Conservation (phyloP, 257 asterid species). For the Primulina tabacum region DNA sequence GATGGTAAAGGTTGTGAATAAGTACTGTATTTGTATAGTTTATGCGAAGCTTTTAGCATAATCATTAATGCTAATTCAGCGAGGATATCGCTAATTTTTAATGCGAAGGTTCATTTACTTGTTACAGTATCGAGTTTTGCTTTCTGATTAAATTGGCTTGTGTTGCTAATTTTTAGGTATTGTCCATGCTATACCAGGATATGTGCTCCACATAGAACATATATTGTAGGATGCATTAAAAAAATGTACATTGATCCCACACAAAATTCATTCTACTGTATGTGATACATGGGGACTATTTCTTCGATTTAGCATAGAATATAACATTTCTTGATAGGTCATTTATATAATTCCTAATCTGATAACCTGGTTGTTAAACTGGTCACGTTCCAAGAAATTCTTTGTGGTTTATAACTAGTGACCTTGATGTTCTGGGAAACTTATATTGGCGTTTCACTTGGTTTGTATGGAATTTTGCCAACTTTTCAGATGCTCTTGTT, state of each 20-base stretch:
- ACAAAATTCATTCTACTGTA: background rate
- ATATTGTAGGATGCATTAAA: background rate
- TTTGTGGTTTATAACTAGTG: no score
- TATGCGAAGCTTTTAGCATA: conserved; percentile 19
- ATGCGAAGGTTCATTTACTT: conserved; percentile 20
- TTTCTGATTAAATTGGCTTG: conserved; percentile 2
- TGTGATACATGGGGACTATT: no score
- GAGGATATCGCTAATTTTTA: conserved; percentile 23
- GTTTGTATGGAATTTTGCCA: background rate
- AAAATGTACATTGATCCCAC: background rate
- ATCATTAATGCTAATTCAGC: conserved; percentile 19
- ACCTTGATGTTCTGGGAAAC: background rate
- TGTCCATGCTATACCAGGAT: background rate
- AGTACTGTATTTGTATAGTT: conserved; percentile 24
- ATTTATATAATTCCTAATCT: background rate
- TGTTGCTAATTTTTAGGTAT: conserved; percentile 2
- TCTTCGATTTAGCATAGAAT: no score
- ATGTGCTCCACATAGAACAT: background rate
- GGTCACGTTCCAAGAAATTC: background rate
- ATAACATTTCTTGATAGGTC: background rate
- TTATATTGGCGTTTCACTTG: background rate
- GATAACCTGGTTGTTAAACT: background rate
- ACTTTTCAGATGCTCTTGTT: no score
- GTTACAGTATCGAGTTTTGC: background rate
- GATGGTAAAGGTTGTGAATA: conserved; percentile 34